phyloP scores from a whole-genome alignment of 2,329 filamentous ascomycete species.

The Fusarium palustre region DNA sequence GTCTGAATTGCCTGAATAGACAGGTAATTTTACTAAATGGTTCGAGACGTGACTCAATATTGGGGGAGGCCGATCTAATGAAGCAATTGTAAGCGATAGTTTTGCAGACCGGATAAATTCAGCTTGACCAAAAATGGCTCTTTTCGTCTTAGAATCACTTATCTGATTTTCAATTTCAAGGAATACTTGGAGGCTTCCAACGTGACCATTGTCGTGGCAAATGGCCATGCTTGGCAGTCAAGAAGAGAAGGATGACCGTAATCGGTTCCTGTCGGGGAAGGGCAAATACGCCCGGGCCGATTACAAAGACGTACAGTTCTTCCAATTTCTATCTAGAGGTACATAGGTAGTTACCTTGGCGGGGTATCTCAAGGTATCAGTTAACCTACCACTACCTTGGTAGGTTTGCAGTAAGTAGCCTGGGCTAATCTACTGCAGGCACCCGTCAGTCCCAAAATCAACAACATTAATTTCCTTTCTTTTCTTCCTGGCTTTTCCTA shows the following conservation, averaged over 20 bases:
- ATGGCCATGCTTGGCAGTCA: no score
- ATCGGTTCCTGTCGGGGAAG: not conserved
- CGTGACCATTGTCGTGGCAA: not conserved
- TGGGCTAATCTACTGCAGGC: not conserved
- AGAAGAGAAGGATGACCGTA: not conserved
- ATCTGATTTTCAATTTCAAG: no score
- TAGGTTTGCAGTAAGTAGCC: not conserved
- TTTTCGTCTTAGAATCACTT: no score
- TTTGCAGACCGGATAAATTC: no score
- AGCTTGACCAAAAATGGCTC: not conserved
- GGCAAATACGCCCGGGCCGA: not conserved
- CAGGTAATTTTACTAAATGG: no score
- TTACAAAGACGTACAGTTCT: not conserved
- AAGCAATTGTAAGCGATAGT: not conserved
- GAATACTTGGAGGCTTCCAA: not conserved
- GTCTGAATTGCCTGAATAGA: no score
- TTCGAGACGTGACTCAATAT: no score
- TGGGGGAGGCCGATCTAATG: not conserved
- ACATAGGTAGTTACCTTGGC: not conserved
- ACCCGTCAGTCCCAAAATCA: not conserved
- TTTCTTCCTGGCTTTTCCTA: not conserved
- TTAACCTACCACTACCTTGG: no score
- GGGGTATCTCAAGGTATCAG: not conserved
- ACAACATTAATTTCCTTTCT: not conserved
- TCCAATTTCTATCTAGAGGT: not conserved